These are phyloP conservation scores for Eucalyptus decipiens DNA, from an alignment of 345 rosid species.

Conservation along the genomic window DNA sequence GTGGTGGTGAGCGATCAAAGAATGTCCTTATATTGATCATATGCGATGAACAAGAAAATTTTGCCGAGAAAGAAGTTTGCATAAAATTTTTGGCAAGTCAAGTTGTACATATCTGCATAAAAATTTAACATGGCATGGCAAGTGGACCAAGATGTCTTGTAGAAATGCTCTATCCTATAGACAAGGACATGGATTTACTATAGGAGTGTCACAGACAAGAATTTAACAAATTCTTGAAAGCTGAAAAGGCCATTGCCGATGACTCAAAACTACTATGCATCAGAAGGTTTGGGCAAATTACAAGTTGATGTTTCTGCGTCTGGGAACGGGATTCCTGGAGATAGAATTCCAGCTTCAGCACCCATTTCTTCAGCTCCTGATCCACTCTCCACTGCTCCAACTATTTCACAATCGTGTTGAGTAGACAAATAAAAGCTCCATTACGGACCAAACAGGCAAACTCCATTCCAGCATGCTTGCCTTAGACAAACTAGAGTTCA, in stretches of 20 bases:
- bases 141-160: neutral
- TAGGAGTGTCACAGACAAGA: neutral
- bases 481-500: neutral
- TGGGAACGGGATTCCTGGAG: slow-evolving; percentile 83
- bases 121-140: neutral
- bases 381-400: slow-evolving; percentile 72
- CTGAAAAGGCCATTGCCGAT: neutral
- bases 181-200: neutral
- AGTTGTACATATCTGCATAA: neutral
- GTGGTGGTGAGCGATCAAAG: neutral
- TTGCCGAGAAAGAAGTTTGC: neutral
- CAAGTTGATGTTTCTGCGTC: slow-evolving; percentile 77
- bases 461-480: neutral
- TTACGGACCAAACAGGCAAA: neutral
- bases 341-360: slow-evolving; percentile 83
- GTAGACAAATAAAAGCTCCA: neutral
- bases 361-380: slow-evolving; percentile 84
- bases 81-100: neutral
- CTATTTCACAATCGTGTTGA: slow-evolving; percentile 15
- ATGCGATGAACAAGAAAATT: neutral
- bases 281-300: neutral
- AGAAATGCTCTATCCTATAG: neutral
- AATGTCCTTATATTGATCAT: neutral
- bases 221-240: neutral
- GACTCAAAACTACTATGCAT: neutral